Evolutionary conservation across 2,329 filamentous ascomycete species (phyloP).

Genomic region (Lecanicillium sp.): DNA sequence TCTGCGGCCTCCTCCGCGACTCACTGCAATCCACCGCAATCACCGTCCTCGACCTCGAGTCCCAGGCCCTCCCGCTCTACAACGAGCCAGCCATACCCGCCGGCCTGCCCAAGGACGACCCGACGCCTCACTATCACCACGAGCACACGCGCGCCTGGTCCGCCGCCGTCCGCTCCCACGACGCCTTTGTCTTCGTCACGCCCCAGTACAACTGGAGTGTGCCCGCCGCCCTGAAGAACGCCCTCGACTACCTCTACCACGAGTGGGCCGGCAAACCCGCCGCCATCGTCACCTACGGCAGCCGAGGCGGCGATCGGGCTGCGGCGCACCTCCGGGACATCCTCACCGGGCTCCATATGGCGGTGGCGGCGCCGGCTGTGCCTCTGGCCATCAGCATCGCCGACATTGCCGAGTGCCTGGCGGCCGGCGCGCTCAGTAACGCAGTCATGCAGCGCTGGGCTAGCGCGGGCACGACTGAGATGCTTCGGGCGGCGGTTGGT

Average conservation of each 20-base stretch:
- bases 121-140: conserved; percentile 29
- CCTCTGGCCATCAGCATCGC: not conserved
- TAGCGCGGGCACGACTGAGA: not conserved
- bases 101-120: conserved; percentile 27
- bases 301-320: conserved; percentile 30
- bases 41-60: conserved; percentile 29
- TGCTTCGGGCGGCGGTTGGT: not conserved
- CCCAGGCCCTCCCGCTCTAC: conserved; percentile 38
- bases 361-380: not conserved
- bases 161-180: conserved; percentile 35
- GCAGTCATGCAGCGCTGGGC: not conserved
- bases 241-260: conserved; percentile 54
- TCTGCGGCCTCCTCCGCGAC: conserved; percentile 21
- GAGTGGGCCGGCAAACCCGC: conserved; percentile 53
- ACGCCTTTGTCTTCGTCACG: conserved; percentile 44
- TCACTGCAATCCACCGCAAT: conserved; percentile 18
- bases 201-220: conserved; percentile 53
- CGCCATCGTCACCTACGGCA: conserved; percentile 49
- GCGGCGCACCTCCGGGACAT: conserved; percentile 17
- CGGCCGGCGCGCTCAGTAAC: not conserved
- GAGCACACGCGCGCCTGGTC: conserved; percentile 41
- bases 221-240: conserved; percentile 52
- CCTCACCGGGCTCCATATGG: conserved; percentile 16
- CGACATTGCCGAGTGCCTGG: not conserved
- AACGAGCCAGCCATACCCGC: conserved; percentile 37